Evolutionary conservation across 805 yeast species (phyloP).

Genomic region (Torulaspora indica): DNA sequence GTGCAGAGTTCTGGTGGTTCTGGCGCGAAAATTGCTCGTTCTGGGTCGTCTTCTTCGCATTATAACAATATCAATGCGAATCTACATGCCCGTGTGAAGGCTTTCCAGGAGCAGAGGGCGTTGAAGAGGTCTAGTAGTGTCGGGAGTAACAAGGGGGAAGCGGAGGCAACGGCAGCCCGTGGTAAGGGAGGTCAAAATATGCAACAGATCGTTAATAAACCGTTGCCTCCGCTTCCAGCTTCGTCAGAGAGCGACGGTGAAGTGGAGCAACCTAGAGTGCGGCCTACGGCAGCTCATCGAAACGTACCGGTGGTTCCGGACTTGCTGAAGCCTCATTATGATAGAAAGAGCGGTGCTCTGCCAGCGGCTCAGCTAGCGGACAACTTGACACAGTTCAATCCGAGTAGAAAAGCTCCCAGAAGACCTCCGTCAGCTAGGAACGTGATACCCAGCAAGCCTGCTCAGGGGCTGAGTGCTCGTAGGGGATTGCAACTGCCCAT

Average conservation of each 20-base stretch:
- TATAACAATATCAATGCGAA: constrained; percentile 55
- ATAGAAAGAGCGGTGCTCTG: not conserved
- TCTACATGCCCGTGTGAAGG: constrained; percentile 79
- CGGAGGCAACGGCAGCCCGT: constrained; percentile 14
- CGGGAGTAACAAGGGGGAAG: constrained; percentile 21
- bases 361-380: constrained; percentile 23
- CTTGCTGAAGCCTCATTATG: not conserved
- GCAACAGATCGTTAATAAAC: constrained; percentile 37
- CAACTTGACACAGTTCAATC: constrained; percentile 20
- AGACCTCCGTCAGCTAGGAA: constrained; percentile 39
- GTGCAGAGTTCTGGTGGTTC: not conserved
- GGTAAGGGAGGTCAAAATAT: constrained; percentile 19
- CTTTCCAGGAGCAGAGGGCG: constrained; percentile 79
- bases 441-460: constrained; percentile 42
- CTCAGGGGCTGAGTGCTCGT: constrained; percentile 79
- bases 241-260: not conserved
- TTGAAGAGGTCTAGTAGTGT: constrained; percentile 38
- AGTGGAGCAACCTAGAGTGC: not conserved
- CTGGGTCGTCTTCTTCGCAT: constrained; percentile 30
- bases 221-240: constrained; percentile 43
- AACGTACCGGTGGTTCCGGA: constrained; percentile 1
- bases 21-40: constrained; percentile 7
- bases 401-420: constrained; percentile 30
- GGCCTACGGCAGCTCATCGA: not conserved
- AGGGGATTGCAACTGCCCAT: constrained; percentile 69